Evolutionary conservation across 1,139 yeast species (phyloP), one percentile per base, ranked within the genome.

Genomic region (Wickerhamiella infanticola): DNA sequence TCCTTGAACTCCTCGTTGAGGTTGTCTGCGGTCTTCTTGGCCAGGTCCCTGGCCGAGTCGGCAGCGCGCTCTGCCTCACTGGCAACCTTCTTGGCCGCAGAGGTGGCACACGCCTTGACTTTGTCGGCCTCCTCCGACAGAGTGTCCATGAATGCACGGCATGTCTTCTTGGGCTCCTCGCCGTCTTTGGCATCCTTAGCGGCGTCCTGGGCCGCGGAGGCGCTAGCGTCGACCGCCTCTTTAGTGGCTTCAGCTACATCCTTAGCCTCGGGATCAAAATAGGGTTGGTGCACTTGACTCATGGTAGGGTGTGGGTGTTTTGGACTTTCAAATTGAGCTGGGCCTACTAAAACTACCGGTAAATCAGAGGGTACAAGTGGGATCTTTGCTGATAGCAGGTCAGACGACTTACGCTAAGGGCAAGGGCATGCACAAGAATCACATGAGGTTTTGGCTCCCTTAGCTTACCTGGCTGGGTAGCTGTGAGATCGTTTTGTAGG

Each of bases 1-100:
- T 58, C 62, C 42, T 54, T 52, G 24, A 58, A 49, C 47, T 57
- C 58, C 45, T 55, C 58, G 35, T 49, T 51, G 26, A 53, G 29
- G 26, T 46, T 26, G 29, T 46, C 44, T 7, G 50, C 44, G 18
- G 48, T 45, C 36, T 47, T 44, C 45, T 51, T 49, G 38, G 46
- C 49, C 27, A 49, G 29, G 27, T 41, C 48, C 37, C 38, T 44
- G 31, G 41, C 50, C 4, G 46, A 26, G 37, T 45, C 43, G 25
- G 43, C 43, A 9, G 48, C 37, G 35, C 49, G 42, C 37, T 45
- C 35, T 24, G 47, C 48, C 25, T 45, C 43, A 29, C 46, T 50
- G 13, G 46, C 48, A 24, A 46, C 35, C 47, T 48, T 43, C 40
- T 48, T 48, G 37, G 42, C 37, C 27, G 47, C 42, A 33, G 46